Evolutionary conservation across 164 flowering plant genomes (phyloP), one percentile per base, ranked within the genome.

Genomic region (Vitis rupestris): DNA sequence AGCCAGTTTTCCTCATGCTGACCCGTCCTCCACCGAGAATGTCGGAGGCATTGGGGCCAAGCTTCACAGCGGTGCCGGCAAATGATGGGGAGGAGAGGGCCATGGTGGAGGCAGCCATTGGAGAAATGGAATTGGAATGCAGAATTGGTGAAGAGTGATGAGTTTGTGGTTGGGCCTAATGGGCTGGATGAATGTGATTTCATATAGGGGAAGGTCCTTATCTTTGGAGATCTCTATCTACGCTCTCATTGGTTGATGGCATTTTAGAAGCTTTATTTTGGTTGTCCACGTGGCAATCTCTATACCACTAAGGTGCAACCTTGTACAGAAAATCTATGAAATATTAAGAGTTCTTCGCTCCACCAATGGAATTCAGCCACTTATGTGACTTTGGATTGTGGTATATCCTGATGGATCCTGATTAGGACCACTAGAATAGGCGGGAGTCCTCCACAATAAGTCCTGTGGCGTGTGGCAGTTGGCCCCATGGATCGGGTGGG

Each of bases 71-170:
- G 75, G 73, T 63, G 14, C 86, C 84, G 63, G 82, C 81, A 4
- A 83, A 48, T 2, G 83, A 50, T 1, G 84, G 77, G 56, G 86
- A 83, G 2, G 84, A 76, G 44, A 83, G 80, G 65, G 86, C 78
- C 86, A 78, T 78, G 14, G 79, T 76, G 2, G 89, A 70, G 66
- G 87, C 79, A 5, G 90, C 86, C 87, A 87, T 85, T 31, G 44
- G 50, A 31, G 30, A 52, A 2, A 27, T 54, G 58, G 6, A 50
- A n/a, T 13, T 58, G 8, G 76, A 52, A 31, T 31, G 44, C 4
- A 31, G 44, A 31, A 31, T 31, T 31, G 44, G 7, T 31, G 44
- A 31, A 31, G 44, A 31, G 44, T 31, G 44, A 31, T 31, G 44
- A 31, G 44, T 31, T 31, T 31, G 44, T 31, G 44, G 44, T 31